phyloP scores from a whole-genome alignment of 2,329 filamentous ascomycete genomes.

The Colletotrichum magnum region DNA sequence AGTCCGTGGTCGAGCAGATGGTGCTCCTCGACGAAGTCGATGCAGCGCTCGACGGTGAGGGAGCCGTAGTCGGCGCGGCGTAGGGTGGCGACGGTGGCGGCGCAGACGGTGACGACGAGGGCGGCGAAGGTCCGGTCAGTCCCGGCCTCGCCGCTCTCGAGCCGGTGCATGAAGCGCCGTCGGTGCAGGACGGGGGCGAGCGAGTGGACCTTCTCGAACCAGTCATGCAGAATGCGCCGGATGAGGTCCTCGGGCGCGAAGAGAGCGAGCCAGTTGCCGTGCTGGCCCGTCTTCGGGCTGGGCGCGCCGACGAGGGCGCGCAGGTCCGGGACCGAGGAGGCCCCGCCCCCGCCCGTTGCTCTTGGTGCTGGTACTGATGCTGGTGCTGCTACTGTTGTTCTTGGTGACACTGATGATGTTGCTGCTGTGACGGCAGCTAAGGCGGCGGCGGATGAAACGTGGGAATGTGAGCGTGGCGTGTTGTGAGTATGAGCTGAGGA shows the following conservation, averaged over 20 bases:
- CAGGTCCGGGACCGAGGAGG: slow-evolving; percentile 25
- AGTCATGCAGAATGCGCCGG: slow-evolving; percentile 47
- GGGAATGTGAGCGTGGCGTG: slow-evolving; percentile 3
- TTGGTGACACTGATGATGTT: slow-evolving; percentile 3
- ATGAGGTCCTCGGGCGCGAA: slow-evolving; percentile 37
- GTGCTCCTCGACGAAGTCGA: slow-evolving; percentile 48
- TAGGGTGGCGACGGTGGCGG: slow-evolving; percentile 51
- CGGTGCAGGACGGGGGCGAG: slow-evolving; percentile 52
- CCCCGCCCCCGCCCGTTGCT: background rate
- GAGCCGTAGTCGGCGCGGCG: slow-evolving; percentile 45
- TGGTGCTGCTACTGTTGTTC: background rate
- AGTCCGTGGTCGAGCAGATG: slow-evolving; percentile 43
- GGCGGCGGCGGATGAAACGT: background rate
- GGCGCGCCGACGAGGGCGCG: slow-evolving; percentile 32
- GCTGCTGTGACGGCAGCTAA: background rate
- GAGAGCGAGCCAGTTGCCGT: slow-evolving; percentile 22
- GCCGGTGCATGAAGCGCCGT: slow-evolving; percentile 47
- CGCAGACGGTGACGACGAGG: slow-evolving; percentile 52
- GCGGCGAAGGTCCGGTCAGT: slow-evolving; percentile 49
- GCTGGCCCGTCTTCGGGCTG: slow-evolving; percentile 19
- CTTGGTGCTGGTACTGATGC: slow-evolving; percentile 1
- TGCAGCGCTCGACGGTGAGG: slow-evolving; percentile 48
- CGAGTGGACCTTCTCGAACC: slow-evolving; percentile 54
- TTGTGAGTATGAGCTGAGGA: slow-evolving; percentile 8
- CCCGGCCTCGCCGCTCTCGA: slow-evolving; percentile 45